These are phyloP conservation scores for Boletus semigastroideus DNA, from an alignment of 1,284 basidiomycete species.

Conservation along the genomic window DNA sequence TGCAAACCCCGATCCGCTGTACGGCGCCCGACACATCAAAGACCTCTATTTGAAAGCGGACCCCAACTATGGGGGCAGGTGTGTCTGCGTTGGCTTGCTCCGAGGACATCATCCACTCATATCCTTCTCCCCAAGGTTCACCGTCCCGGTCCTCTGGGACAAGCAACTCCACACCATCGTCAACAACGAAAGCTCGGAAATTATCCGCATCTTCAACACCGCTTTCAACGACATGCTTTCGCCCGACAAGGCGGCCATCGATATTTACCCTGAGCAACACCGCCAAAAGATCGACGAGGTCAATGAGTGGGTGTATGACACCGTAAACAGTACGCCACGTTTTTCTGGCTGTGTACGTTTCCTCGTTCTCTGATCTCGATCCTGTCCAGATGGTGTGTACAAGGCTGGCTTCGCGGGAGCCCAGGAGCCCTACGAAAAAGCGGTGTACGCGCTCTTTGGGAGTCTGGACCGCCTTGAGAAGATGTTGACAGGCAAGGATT, in stretches of 20 bases:
- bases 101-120: neutral
- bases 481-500: conserved; percentile 76
- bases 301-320: conserved; percentile 86
- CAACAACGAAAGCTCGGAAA: conserved; percentile 93
- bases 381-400: conserved; percentile 75
- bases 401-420: conserved; percentile 86
- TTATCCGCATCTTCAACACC: conserved; percentile 89
- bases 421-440: conserved; percentile 80
- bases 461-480: conserved; percentile 83
- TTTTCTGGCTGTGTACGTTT: neutral
- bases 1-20: conserved; percentile 71
- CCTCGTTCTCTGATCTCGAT: neutral
- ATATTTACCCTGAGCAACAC: conserved; percentile 77
- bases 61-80: conserved; percentile 69
- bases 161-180: conserved; percentile 89
- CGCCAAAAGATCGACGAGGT: conserved; percentile 81
- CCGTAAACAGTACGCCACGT: conserved; percentile 67
- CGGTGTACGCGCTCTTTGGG: conserved; percentile 71
- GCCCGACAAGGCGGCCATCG: conserved; percentile 61
- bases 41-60: conserved; percentile 85
- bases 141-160: conserved; percentile 95
- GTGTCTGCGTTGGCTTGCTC: conserved; percentile 6
- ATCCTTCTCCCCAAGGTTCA: conserved; percentile 52
- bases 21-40: conserved; percentile 67
- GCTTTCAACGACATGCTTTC: conserved; percentile 77